Base-by-base conservation (phyloP, 306 rosid species). In the Sindora glabra region DNA sequence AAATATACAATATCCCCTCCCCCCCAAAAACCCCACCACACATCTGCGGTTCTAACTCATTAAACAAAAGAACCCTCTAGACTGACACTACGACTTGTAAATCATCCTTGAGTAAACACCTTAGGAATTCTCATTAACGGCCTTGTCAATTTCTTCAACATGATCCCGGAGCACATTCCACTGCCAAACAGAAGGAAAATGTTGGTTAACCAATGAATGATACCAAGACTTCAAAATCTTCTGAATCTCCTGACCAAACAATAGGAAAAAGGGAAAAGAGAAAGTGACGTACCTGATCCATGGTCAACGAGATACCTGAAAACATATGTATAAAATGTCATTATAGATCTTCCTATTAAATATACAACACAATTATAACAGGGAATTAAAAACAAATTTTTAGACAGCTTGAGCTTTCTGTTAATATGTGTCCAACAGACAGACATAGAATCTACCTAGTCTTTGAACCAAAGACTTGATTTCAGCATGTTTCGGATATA, bases 271-370 rank as follows among this genome's bases (percentile, higher is more conserved):
- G 3, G 3, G 0, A 38, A 11, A 34, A 51, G 46, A 15, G 62
- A 50, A 36, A 51, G 19, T 8, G 48, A 15, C 13, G 0, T 68
- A 92, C 99, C 95, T 92, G 99, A 55, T 92, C 99, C 88, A 82
- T 76, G 64, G 75, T 56, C 74, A 92, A 76, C 9, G 96, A 76
- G 79, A 92, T 89, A 36, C 99, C 99, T 92, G 86, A 75, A 77
- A 83, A 71, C 46, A 70, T 50, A 32, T 8, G 45, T 11, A 61
- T n/a, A 54, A 23, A 18, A 66, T 24, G 69, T 85, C 59, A 90
- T 13, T 17, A 52, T 22, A 48, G 63, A 26, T 41, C 66, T 59
- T 34, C 15, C 14, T 22, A 27, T 24, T 7, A 42, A 34, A 38
- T 30, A 66, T 22, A 27, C n/a, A 23, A 24, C 22, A 7, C 12